Base-by-base conservation (phyloP, 1,284 basidiomycete species). In the Fomitiporia mediterranea region DNA sequence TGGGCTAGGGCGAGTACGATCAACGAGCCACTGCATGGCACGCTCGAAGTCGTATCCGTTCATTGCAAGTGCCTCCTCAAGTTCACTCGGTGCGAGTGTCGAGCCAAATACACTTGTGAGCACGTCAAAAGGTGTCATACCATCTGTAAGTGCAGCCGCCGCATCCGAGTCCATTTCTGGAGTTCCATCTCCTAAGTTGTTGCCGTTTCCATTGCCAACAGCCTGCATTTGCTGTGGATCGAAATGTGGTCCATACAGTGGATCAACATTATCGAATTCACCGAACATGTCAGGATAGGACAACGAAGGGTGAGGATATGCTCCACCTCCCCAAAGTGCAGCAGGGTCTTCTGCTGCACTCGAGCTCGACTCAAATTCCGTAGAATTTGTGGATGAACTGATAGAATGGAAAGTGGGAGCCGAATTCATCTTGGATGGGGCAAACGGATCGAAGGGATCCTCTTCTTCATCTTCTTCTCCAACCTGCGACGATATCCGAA, bases 71-170 rank as follows among this genome's bases (percentile, higher is more conserved):
- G 95, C 95, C 59, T 97, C 94, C 70, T 98, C 96, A 2, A 98
- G 80, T 66, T 98, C 94, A 4, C 87, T 87, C 2, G 91, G 86
- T 0, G 94, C 89, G 4, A 97, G 79, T 1, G 90, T 85, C 2
- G 91, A 86, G 37, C 90, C 89, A 67, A 98, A 98, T 35, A 99
- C 91, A 34, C 91, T 94, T 65, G 84, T 87, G 19, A 99, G 83
- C 38, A 98, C 93, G 66, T 98, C 96, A 63, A 99, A 90, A 0
- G 96, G 96, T 1, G 95, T 96, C 91, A 98, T 96, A 34, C 92
- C 91, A 63, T 91, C 86, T 0, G 86, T 88, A 49, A 91, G 77
- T 67, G 79, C 71, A n/a, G 77, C 76, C 11, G 75, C 74, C 2
- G 78, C 73, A 23, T 85, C 84, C 4, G 73, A 68, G 55, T 84